These are phyloP conservation scores for Ilyonectria sp. DNA, from an alignment of 2,329 filamentous ascomycete genomes.

Conservation along the genomic window DNA sequence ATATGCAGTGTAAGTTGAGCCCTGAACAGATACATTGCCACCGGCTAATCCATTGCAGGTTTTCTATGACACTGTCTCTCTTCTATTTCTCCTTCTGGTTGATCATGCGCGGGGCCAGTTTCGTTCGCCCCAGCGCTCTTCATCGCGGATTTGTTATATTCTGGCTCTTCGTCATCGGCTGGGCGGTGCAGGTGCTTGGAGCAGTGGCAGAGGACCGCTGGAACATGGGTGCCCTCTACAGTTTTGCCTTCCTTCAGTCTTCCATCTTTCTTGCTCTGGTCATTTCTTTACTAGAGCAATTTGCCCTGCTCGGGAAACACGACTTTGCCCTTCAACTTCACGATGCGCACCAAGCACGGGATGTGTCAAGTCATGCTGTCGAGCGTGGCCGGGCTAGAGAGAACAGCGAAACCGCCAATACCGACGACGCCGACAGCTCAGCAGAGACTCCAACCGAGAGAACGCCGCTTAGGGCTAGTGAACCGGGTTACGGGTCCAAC, in stretches of 20 bases:
- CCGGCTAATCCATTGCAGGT: constrained; percentile 59
- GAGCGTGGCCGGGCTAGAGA: constrained; percentile 32
- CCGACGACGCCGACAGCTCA: constrained; percentile 35
- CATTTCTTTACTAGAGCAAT: constrained; percentile 85
- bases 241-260: constrained; percentile 84
- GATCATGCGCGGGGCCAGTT: constrained; percentile 82
- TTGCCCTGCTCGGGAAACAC: constrained; percentile 80
- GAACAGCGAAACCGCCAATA: constrained; percentile 43
- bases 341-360: constrained; percentile 62
- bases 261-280: constrained; percentile 81
- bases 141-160: constrained; percentile 85
- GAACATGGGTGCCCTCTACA: constrained; percentile 83
- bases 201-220: constrained; percentile 84
- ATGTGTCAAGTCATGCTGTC: constrained; percentile 50
- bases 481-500: constrained; percentile 53
- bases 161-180: constrained; percentile 86
- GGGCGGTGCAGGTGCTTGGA: constrained; percentile 78
- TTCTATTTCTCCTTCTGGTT: constrained; percentile 90
- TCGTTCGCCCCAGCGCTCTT: constrained; percentile 86
- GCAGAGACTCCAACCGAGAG: constrained; percentile 63
- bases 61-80: constrained; percentile 87
- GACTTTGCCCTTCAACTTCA: constrained; percentile 75
- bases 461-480: constrained; percentile 65
- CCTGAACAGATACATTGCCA: no score
- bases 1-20: constrained; percentile 76